phyloP scores from a whole-genome alignment of 345 rosid genomes.

The Excoecaria agallocha region DNA sequence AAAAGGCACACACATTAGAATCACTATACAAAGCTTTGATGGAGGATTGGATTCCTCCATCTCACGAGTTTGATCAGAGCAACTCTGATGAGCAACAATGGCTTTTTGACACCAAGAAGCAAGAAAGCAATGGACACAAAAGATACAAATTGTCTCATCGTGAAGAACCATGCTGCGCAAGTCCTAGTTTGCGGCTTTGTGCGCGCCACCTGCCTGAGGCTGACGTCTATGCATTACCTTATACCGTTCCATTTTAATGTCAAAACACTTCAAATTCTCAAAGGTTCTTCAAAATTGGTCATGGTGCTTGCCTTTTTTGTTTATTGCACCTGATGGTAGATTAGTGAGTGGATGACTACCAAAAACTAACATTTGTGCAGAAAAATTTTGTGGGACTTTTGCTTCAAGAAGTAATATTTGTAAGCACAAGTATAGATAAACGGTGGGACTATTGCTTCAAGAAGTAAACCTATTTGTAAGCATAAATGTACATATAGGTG shows the following conservation, averaged over 20 bases:
- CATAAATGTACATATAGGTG: too few species aligned
- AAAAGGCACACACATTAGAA: constrained; percentile 11
- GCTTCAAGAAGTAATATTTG: too few species aligned
- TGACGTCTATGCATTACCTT: constrained; percentile 61
- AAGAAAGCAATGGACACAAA: not conserved
- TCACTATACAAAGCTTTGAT: constrained; percentile 34
- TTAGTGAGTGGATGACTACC: not conserved
- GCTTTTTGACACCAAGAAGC: constrained; percentile 40
- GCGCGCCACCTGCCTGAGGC: constrained; percentile 42
- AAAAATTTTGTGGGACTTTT: too few species aligned
- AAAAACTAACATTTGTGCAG: constrained; percentile 2
- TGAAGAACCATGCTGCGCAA: constrained; percentile 1
- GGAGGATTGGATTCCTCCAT: constrained; percentile 46
- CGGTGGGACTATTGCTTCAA: too few species aligned
- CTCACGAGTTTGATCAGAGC: constrained; percentile 12
- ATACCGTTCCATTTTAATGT: constrained; percentile 50
- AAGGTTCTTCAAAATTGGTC: not conserved
- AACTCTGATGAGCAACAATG: constrained; percentile 44
- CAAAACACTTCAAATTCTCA: too few species aligned
- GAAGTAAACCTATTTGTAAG: too few species aligned
- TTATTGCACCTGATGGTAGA: not conserved
- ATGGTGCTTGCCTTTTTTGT: not conserved
- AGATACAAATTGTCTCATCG: constrained; percentile 1
- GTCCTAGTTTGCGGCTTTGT: constrained; percentile 30
- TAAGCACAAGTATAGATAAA: too few species aligned